Base-by-base conservation (phyloP, 768 basidiomycete genomes). In the Suillus bovinus region DNA sequence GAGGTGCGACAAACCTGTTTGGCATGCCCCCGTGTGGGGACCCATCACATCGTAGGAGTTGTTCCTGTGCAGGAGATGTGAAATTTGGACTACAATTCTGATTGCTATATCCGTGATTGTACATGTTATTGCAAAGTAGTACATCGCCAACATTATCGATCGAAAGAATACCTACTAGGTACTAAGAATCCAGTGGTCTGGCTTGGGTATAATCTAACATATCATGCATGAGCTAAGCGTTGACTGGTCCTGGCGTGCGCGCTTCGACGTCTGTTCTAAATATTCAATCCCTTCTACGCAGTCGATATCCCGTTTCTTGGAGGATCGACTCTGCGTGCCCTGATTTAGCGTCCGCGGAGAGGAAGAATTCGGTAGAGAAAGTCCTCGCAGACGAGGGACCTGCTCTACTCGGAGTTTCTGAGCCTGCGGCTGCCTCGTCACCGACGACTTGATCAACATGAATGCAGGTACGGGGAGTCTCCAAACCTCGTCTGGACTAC, bases 341-440 rank as follows among this genome's bases (percentile, higher is more conserved):
- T 39, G 24, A 39, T 27, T 13, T 29, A 20, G 10, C 29, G 10
- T 17, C 11, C 36, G 55, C 14, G 3, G 16, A 38, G 24, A 13
- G 16, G 6, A 38, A 17, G 16, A 17, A 27, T 27, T 55, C 24
- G 5, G 36, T 36, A 22, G n/a, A 34, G 31, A 24, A 14, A 22
- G 36, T 27, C 27, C 47, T 63, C 46, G 61, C 46, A 67, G 44
- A 9, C 17, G 36, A 39, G 36, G 47, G 38, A 17, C 44, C 24
- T 56, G 36, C 6, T 56, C 55, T 56, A 56, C 17, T 56, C 24
- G 38, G 38, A 56, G 27, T 39, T 56, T 56, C 55, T 56, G 38
- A 20, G 55, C 55, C 11, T 56, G 36, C n/a, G 55, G 55, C 17
- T 56, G 55, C 24, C 55, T 56, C 55, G 38, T 27, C 9, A 41